Percentiles rank a stretch among this genome's conserved stretches.
phyloP scores from a whole-genome alignment of 805 yeast genomes.

The Scheffersomyces lignosus region DNA sequence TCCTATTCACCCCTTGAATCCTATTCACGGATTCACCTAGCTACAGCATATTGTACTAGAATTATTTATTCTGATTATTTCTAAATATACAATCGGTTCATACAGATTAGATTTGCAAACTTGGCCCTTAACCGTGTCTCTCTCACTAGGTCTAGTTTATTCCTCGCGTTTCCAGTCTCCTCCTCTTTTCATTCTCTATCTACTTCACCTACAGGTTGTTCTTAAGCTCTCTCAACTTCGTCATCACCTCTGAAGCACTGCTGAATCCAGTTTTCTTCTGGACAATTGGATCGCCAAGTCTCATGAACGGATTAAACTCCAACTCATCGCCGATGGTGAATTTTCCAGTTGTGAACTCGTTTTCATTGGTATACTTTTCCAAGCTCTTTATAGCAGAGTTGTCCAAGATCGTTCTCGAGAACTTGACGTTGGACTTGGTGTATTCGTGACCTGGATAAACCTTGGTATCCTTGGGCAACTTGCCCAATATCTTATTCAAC shows the following conservation, averaged over 20 bases:
- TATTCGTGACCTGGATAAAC: constrained; percentile 97
- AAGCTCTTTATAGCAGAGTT: constrained; percentile 56
- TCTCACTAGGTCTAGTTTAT: no score
- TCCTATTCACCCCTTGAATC: no score
- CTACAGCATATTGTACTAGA: no score
- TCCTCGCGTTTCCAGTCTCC: no score
- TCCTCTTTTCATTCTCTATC: no score
- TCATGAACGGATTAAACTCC: constrained; percentile 86
- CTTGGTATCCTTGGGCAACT: constrained; percentile 64
- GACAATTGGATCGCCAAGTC: constrained; percentile 64
- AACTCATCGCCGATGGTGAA: constrained; percentile 86
- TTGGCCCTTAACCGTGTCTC: no score
- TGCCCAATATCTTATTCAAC: constrained; percentile 56
- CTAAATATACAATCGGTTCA: no score
- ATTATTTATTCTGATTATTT: no score
- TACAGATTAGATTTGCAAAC: no score
- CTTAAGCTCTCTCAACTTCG: constrained; percentile 71
- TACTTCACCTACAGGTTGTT: no score
- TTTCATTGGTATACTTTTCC: constrained; percentile 46
- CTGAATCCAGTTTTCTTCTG: constrained; percentile 55
- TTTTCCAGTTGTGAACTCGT: constrained; percentile 80
- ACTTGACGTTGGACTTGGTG: constrained; percentile 76
- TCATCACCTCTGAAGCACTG: constrained; percentile 62
- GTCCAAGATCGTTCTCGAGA: constrained; percentile 64
- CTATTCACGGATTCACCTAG: no score